phyloP scores from a whole-genome alignment of 2,329 filamentous ascomycete genomes.

The Phoma sp. region DNA sequence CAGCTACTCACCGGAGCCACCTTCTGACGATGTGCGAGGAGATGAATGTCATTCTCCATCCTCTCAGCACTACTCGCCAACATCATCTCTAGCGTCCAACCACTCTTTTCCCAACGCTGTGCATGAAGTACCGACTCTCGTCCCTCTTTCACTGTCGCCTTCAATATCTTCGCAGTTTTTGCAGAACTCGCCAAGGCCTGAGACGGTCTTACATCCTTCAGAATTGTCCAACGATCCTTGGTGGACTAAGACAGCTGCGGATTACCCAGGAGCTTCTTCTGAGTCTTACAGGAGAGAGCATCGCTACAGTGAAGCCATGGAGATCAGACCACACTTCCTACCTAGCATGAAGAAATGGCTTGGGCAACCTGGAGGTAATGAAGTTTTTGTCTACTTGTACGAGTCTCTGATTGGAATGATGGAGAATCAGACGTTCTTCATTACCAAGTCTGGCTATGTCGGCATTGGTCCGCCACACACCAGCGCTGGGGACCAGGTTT shows the following conservation, averaged over 20 bases:
- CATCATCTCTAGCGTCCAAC: not conserved
- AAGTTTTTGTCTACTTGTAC: not conserved
- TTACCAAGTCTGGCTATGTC: conserved; percentile 17
- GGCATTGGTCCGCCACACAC: conserved; percentile 17
- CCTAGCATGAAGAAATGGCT: not conserved
- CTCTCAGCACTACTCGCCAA: not conserved
- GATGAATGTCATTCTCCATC: not conserved
- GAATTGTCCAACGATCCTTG: not conserved
- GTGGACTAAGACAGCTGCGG: not conserved
- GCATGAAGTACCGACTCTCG: no score
- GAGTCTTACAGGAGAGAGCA: not conserved
- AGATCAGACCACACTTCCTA: not conserved
- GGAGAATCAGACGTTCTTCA: conserved; percentile 18
- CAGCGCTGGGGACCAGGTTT: conserved; percentile 10
- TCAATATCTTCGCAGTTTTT: no score
- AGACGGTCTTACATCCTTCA: no score
- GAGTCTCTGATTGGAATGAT: conserved; percentile 13
- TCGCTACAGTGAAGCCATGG: not conserved
- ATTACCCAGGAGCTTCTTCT: not conserved
- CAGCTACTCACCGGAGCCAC: not conserved
- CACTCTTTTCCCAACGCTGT: no score
- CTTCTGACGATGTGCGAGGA: no score
- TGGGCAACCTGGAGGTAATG: not conserved
- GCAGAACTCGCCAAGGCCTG: no score
- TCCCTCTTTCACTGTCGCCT: no score